These are phyloP conservation scores for Cadophora malorum DNA, from an alignment of 2,329 filamentous ascomycete genomes.

Conservation along the genomic window DNA sequence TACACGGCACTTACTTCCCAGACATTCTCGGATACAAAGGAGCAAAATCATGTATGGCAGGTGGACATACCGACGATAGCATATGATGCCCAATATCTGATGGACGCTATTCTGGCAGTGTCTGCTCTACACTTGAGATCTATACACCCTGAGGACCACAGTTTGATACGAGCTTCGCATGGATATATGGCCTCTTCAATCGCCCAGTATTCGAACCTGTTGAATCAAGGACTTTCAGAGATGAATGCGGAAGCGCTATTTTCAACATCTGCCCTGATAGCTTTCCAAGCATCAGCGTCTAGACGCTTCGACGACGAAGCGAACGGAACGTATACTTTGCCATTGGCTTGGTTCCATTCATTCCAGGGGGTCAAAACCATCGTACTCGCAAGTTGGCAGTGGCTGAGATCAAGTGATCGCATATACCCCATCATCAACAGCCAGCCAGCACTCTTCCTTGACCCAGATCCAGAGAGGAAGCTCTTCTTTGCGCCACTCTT, in stretches of 20 bases:
- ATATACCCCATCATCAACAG: constrained; percentile 68
- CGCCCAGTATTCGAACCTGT: constrained; percentile 62
- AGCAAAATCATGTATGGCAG: constrained; percentile 64
- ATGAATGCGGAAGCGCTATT: constrained; percentile 68
- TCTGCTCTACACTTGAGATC: constrained; percentile 68
- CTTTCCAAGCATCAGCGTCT: constrained; percentile 70
- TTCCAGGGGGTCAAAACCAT: constrained; percentile 72
- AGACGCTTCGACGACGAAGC: constrained; percentile 65
- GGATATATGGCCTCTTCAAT: constrained; percentile 69
- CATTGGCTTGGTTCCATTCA: constrained; percentile 69
- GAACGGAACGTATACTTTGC: constrained; percentile 60
- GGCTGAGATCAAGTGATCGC: constrained; percentile 62
- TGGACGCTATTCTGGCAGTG: constrained; percentile 69
- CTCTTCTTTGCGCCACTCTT: constrained; percentile 68
- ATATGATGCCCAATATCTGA: constrained; percentile 64
- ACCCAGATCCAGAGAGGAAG: constrained; percentile 58
- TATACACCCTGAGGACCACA: constrained; percentile 61
- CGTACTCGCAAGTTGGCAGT: constrained; percentile 68
- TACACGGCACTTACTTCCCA: constrained; percentile 66
- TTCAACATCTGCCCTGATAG: constrained; percentile 66
- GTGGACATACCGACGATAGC: constrained; percentile 65
- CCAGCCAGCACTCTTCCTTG: constrained; percentile 66
- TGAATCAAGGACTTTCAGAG: constrained; percentile 62
- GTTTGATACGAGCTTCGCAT: constrained; percentile 66
- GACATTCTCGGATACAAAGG: constrained; percentile 60